Conservation (phyloP, 176 grass and related monocot genomes). For the Aegilops longissima region DNA sequence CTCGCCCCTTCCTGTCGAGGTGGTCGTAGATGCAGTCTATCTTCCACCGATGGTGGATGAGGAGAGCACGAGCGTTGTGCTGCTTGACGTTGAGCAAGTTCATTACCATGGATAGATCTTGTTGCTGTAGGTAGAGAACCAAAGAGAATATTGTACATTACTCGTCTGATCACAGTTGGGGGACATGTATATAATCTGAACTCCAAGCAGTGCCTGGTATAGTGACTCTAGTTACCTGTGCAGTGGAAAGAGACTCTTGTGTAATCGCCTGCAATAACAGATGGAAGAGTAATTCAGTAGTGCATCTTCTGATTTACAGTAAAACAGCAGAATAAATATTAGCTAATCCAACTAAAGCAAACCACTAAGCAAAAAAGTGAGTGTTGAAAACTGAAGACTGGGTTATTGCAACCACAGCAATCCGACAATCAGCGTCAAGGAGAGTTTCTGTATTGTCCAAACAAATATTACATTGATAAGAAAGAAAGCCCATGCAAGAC, state of each 20-base stretch:
- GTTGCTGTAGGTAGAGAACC: slow-evolving; percentile 28
- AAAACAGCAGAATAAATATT: not conserved
- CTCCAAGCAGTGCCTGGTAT: not conserved
- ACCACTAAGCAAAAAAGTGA: not conserved
- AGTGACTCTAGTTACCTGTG: slow-evolving; percentile 31
- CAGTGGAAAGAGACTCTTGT: slow-evolving; percentile 3
- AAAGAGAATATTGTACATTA: not conserved
- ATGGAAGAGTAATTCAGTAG: not conserved
- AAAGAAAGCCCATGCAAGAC: too few species aligned
- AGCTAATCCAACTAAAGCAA: not conserved
- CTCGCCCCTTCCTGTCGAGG: slow-evolving; percentile 42
- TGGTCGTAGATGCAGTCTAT: slow-evolving; percentile 34
- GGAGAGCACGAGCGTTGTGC: slow-evolving; percentile 43
- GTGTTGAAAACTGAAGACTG: not conserved
- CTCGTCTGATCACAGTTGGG: not conserved
- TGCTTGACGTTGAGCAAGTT: slow-evolving; percentile 44
- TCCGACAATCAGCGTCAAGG: not conserved
- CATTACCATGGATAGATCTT: slow-evolving; percentile 45
- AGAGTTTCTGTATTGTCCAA: not conserved
- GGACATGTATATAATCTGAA: not conserved
- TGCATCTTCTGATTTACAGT: not conserved
- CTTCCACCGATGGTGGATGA: slow-evolving; percentile 55
- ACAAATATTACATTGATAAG: not conserved
- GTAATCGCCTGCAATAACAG: slow-evolving; percentile 43
- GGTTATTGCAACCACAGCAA: not conserved